Evolutionary conservation across 768 basidiomycete species (phyloP).

Genomic region (Solioccasus polychromus): DNA sequence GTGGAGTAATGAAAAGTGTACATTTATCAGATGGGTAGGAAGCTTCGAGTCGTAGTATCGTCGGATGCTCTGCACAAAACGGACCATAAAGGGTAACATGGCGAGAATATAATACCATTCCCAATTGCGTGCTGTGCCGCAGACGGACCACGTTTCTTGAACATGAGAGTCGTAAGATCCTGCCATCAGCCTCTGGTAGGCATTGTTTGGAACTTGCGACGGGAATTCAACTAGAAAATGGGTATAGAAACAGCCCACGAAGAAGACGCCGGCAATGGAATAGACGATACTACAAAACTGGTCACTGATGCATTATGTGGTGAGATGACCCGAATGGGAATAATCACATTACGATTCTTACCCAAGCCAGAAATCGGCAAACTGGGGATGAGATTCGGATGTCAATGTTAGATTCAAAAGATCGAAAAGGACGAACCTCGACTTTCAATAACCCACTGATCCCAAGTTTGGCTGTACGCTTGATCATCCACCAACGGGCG

Average conservation of each 20-base stretch:
- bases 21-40: conserved; percentile 83
- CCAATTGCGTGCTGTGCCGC: conserved; percentile 50
- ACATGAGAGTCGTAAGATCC: conserved; percentile 32
- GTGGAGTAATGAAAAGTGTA: conserved; percentile 32
- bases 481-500: conserved; percentile 75
- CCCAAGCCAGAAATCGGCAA: conserved; percentile 89
- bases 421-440: conserved; percentile 48
- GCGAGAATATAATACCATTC: conserved; percentile 55
- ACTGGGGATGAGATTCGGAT: conserved; percentile 38
- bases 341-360: conserved; percentile 29
- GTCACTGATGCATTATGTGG: conserved; percentile 46
- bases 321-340: background rate
- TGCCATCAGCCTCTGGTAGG: background rate
- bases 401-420: background rate
- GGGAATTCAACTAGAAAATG: conserved; percentile 3
- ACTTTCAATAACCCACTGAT: conserved; percentile 69
- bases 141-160: conserved; percentile 41
- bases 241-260: conserved; percentile 71
- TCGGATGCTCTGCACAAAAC: conserved; percentile 81
- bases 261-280: conserved; percentile 66
- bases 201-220: background rate
- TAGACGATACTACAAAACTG: conserved; percentile 79
- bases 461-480: conserved; percentile 58
- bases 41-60: conserved; percentile 79
- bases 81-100: conserved; percentile 65